These are phyloP conservation scores for Sordaria brevicollis DNA, from an alignment of 495 filamentous ascomycete species.

Conservation along the genomic window DNA sequence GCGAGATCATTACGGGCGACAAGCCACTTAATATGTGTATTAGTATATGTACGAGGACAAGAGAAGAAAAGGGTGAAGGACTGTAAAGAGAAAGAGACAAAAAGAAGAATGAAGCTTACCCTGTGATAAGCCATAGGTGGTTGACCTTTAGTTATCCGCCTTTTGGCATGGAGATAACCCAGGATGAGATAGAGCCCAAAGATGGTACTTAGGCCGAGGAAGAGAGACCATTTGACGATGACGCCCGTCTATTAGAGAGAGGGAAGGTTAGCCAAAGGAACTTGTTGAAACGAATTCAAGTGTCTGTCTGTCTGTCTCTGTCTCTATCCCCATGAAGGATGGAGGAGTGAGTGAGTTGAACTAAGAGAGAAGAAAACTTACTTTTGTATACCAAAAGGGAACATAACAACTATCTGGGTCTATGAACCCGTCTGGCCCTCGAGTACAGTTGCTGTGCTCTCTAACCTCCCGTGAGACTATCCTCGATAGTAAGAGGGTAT, in stretches of 20 bases:
- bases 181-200: constrained; percentile 45
- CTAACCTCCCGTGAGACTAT: background rate
- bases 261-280: too few species aligned
- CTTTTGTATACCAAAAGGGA: constrained; percentile 37
- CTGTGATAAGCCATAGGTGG: constrained; percentile 57
- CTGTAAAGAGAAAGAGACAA: background rate
- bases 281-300: background rate
- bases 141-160: constrained; percentile 49
- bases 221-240: constrained; percentile 59
- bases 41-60: background rate
- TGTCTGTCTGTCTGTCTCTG: background rate
- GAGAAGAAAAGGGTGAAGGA: background rate
- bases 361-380: constrained; percentile 5
- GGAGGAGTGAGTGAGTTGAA: background rate
- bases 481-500: background rate
- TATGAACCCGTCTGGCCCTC: constrained; percentile 17
- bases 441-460: background rate
- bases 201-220: constrained; percentile 44
- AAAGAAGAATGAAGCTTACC: constrained; percentile 30
- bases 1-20: constrained; percentile 45
- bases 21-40: constrained; percentile 42
- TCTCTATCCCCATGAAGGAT: background rate
- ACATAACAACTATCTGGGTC: constrained; percentile 26
- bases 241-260: constrained; percentile 36
- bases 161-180: constrained; percentile 57